Evolutionary conservation across 305 asterid genomes (phyloP).

Genomic region (Lippia alba): DNA sequence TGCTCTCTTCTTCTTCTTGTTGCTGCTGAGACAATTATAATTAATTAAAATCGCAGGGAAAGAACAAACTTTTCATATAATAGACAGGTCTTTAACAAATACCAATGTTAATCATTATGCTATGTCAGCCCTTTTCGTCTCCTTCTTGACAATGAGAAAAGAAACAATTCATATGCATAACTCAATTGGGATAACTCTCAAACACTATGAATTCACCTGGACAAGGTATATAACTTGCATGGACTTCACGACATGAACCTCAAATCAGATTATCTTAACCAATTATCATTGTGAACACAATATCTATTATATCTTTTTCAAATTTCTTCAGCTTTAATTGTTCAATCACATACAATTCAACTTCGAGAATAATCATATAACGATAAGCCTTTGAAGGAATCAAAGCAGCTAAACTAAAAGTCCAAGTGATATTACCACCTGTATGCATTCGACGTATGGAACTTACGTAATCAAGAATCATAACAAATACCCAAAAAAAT

Average conservation of each 20-base stretch:
- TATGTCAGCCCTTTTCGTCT: not conserved
- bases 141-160: too few species aligned
- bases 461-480: slow-evolving; percentile 15
- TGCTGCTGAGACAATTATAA: slow-evolving; percentile 42
- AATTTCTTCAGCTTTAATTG: not conserved
- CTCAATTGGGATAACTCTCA: not conserved
- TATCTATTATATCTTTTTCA: not conserved
- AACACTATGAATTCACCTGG: slow-evolving; percentile 4
- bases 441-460: slow-evolving; percentile 7
- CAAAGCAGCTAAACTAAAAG: slow-evolving; percentile 1
- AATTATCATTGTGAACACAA: slow-evolving; percentile 6
- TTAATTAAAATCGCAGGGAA: slow-evolving; percentile 25
- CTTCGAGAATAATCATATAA: slow-evolving; percentile 13
- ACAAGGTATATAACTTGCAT: slow-evolving; percentile 2
- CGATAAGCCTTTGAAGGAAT: slow-evolving; percentile 5
- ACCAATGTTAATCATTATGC: slow-evolving; percentile 3
- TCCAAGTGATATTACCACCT: slow-evolving; percentile 20
- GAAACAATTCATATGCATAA: too few species aligned
- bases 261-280: slow-evolving; percentile 20
- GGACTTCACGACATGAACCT: slow-evolving; percentile 18
- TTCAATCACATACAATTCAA: slow-evolving; percentile 1
- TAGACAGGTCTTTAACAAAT: slow-evolving; percentile 1
- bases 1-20: slow-evolving; percentile 90
- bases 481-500: not conserved
- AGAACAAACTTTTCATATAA: slow-evolving; percentile 10